A percentile compares a stretch with the other conserved stretches of the same genome.
These are phyloP conservation scores for Lippia alba DNA, from an alignment of 305 asterid genomes.

Conservation along the genomic window DNA sequence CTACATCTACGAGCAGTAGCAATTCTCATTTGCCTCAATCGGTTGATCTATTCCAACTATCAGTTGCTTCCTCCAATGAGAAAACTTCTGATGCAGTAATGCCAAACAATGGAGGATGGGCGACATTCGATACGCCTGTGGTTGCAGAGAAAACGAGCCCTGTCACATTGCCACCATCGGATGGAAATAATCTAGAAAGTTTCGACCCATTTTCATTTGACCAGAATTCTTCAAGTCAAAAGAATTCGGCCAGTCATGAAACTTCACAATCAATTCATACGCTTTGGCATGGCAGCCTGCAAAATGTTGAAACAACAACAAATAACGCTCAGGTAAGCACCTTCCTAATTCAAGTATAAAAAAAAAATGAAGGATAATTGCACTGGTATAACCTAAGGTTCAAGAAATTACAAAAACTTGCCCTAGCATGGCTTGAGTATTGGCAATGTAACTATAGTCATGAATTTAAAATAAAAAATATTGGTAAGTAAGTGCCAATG, in stretches of 20 bases:
- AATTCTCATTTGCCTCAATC: conserved; percentile 45
- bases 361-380: too few relatives aligned
- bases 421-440: too few relatives aligned
- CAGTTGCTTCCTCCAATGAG: conserved; percentile 45
- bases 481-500: too few relatives aligned
- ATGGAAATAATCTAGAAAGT: conserved; percentile 40
- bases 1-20: conserved; percentile 39
- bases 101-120: conserved; percentile 75
- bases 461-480: too few relatives aligned
- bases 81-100: conserved; percentile 40
- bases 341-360: conserved; percentile 9
- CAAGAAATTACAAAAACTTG: too few relatives aligned
- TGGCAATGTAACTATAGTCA: too few relatives aligned
- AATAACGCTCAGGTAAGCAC: conserved; percentile 48
- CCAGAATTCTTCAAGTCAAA: conserved; percentile 45
- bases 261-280: conserved; percentile 40
- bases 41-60: conserved; percentile 53
- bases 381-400: too few relatives aligned
- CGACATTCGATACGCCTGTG: conserved; percentile 58
- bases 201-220: conserved; percentile 44
- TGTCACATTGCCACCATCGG: conserved; percentile 45
- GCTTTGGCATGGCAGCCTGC: conserved; percentile 43
- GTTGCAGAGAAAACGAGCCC: conserved; percentile 40
- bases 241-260: conserved; percentile 31
- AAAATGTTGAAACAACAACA: conserved; percentile 38